phyloP scores from a whole-genome alignment of 2,329 filamentous ascomycete species.

The Arthrobotrys megalospora region DNA sequence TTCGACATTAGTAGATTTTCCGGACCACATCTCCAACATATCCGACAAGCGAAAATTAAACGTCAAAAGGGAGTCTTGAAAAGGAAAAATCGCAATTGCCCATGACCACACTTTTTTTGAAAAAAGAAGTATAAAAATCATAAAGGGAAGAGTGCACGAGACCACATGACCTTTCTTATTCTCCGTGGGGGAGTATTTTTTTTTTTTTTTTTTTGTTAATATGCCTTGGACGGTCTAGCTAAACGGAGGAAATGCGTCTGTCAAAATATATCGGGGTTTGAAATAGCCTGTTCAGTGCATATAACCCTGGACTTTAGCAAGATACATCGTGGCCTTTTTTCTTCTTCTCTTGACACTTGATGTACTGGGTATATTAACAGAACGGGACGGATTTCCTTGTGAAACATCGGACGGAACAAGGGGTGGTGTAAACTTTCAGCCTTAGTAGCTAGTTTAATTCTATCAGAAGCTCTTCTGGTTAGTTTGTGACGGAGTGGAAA shows the following conservation, averaged over 20 bases:
- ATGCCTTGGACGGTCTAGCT: background rate
- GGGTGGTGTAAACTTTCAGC: constrained; percentile 6
- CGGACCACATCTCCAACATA: constrained; percentile 59
- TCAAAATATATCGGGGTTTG: constrained; percentile 34
- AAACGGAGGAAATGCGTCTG: background rate
- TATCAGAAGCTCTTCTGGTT: background rate
- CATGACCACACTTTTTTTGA: constrained; percentile 26
- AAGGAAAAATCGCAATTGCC: background rate
- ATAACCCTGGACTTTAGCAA: constrained; percentile 54
- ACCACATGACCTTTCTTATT: constrained; percentile 45
- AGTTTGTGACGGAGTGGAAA: constrained; percentile 11
- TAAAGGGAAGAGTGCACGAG: constrained; percentile 30
- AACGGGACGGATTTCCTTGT: constrained; percentile 48
- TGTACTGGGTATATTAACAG: constrained; percentile 21
- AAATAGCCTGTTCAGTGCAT: constrained; percentile 54
- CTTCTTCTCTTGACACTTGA: background rate
- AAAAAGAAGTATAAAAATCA: constrained; percentile 23
- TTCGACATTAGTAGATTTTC: constrained; percentile 59
- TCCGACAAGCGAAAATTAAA: constrained; percentile 38
- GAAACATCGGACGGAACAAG: constrained; percentile 52
- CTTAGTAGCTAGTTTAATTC: background rate
- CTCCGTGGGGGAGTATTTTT: constrained; percentile 28
- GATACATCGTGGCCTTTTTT: constrained; percentile 32
- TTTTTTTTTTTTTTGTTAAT: constrained; percentile 4
- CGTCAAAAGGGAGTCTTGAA: background rate